Evolutionary conservation across 2,329 filamentous ascomycete species (phyloP).

Genomic region (Sporothrix variecibatus): DNA sequence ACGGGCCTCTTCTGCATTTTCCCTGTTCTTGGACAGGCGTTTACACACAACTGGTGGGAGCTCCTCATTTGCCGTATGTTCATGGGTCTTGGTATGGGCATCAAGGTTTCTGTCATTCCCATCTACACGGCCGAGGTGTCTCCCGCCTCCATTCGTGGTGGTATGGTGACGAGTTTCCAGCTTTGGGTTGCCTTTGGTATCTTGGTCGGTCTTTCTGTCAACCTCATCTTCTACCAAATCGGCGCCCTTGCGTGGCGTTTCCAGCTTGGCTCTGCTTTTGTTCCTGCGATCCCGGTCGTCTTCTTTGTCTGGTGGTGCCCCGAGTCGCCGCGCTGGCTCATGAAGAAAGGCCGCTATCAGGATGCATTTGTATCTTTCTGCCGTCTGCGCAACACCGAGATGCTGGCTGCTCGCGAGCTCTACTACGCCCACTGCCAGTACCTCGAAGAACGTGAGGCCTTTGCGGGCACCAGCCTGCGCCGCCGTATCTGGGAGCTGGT

Average conservation of each 20-base stretch:
- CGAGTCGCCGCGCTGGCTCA: conserved; percentile 62
- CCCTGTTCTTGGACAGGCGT: conserved; percentile 63
- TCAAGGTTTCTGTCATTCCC: conserved; percentile 52
- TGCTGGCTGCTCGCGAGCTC: conserved; percentile 64
- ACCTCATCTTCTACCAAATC: conserved; percentile 62
- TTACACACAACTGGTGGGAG: conserved; percentile 66
- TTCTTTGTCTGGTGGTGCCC: conserved; percentile 61
- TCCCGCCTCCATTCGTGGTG: conserved; percentile 55
- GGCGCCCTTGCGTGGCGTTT: conserved; percentile 62
- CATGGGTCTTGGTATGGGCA: conserved; percentile 68
- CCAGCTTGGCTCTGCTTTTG: conserved; percentile 64
- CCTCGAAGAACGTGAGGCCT: conserved; percentile 42
- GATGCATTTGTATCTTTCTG: conserved; percentile 60
- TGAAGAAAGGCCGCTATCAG: conserved; percentile 59
- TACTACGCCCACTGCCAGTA: conserved; percentile 61
- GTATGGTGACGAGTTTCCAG: conserved; percentile 58
- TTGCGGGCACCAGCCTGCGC: conserved; percentile 45
- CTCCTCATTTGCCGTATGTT: conserved; percentile 67
- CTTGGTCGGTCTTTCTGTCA: conserved; percentile 65
- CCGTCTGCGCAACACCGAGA: conserved; percentile 56
- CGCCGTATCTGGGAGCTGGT: conserved; percentile 59
- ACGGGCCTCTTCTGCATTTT: conserved; percentile 51
- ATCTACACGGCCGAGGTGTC: conserved; percentile 57
- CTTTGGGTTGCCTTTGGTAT: conserved; percentile 56
- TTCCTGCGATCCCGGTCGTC: conserved; percentile 63